Base-by-base conservation (phyloP, 257 asterid genomes). In the Przewalskia tangutica region DNA sequence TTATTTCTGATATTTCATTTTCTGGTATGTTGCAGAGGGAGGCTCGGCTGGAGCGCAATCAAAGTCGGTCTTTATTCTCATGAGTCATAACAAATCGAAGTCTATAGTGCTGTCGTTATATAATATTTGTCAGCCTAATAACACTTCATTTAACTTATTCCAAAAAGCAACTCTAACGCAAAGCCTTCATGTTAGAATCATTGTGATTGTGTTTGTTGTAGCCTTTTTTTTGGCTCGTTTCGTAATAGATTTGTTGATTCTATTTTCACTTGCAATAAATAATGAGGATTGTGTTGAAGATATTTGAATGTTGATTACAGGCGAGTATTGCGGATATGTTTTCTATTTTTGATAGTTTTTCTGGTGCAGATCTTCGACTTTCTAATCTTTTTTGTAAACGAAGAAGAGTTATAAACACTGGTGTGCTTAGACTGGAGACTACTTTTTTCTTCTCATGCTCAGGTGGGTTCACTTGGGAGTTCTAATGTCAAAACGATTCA, bases 21-120 rank as follows among this genome's bases (percentile, higher is more conserved):
- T 27, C 84, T 81, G 86, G 88, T 67, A 82, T 83, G 50, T 81
- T 80, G 80, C 93, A 95, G 99, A 94, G 99, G 89, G 99, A 95
- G 89, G 99, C 96, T 16, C 92, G 98, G 83, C 85, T 95, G 82
- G 99, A 95, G 84, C 97, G 97, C 81, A 95, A 95, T 87, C 84
- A 88, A 84, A 91, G 66, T 64, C 93, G 97, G 4, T 91, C 97
- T 53, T 81, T 95, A 54, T 95, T 94, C 82, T 93, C 97, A 14
- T 95, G 94, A 93, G 82, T 75, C 44, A 13, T 50, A 7, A 50
- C 36, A 50, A 36, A 73, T 73, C 48, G 60, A 23, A 73, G 79
- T 50, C 0, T 13, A 23, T 20, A 27, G 27, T 23, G 23, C 7
- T 73, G 3, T 50, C 60, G 12, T 50, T 73, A 0, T 73, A 8